phyloP scores from a whole-genome alignment of 495 filamentous ascomycete genomes.

The Aspergillus kassunensis region DNA sequence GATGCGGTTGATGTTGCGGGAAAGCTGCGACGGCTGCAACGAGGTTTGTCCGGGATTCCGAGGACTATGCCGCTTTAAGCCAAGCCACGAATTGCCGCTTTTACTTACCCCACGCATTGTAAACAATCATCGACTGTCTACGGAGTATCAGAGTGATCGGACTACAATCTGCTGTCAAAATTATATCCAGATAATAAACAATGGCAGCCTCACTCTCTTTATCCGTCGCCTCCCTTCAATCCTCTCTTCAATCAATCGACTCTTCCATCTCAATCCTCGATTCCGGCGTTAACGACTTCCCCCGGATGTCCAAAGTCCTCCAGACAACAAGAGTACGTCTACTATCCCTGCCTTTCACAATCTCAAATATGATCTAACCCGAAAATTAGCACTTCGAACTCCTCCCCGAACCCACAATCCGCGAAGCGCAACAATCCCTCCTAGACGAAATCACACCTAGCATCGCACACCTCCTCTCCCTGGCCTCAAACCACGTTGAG shows the following conservation, averaged over 20 bases:
- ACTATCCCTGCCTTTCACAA: neutral
- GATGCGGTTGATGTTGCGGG: conserved; percentile 30
- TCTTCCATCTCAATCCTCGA: conserved; percentile 70
- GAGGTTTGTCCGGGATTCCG: conserved; percentile 39
- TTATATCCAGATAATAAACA: too few relatives aligned
- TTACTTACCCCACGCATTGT: conserved; percentile 15
- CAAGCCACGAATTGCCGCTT: conserved; percentile 28
- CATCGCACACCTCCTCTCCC: conserved; percentile 60
- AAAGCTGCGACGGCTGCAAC: conserved; percentile 26
- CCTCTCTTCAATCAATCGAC: conserved; percentile 67
- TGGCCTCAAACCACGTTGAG: conserved; percentile 65
- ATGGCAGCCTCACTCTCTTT: conserved; percentile 53
- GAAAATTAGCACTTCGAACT: conserved; percentile 70
- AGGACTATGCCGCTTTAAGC: conserved; percentile 22
- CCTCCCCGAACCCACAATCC: conserved; percentile 63
- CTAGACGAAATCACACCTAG: conserved; percentile 72
- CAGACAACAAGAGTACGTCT: conserved; percentile 59
- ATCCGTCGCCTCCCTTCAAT: conserved; percentile 67
- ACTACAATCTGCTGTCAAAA: too few relatives aligned
- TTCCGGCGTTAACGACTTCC: conserved; percentile 68
- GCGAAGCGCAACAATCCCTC: conserved; percentile 63
- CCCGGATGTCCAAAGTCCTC: conserved; percentile 66
- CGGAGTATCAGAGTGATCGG: too few relatives aligned
- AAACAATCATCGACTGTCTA: conserved; percentile 33
- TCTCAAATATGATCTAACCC: too few relatives aligned